These are phyloP conservation scores for Hymenochaete sp. DNA, from an alignment of 1,284 basidiomycete species.

Conservation along the genomic window DNA sequence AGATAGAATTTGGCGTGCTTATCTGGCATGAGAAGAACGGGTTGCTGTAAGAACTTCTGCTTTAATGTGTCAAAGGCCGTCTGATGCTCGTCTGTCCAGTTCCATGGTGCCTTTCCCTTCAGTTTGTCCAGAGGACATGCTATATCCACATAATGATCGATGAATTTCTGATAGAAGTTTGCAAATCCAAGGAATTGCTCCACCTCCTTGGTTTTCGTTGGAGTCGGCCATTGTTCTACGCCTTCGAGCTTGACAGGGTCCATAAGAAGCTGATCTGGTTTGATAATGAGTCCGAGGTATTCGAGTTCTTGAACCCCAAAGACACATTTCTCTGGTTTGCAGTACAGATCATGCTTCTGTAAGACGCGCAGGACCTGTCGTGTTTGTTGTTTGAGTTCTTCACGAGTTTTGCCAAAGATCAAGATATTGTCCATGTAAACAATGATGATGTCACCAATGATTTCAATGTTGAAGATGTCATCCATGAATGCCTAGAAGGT, in stretches of 20 bases:
- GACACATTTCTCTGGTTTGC: slow-evolving; percentile 26
- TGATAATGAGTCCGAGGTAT: slow-evolving; percentile 15
- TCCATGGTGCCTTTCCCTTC: background rate
- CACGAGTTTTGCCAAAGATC: slow-evolving; percentile 3
- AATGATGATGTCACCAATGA: slow-evolving; percentile 2
- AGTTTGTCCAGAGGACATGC: background rate
- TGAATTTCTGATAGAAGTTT: slow-evolving; percentile 22
- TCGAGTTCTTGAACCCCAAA: slow-evolving; percentile 21
- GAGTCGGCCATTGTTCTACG: slow-evolving; percentile 21
- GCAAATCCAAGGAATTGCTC: slow-evolving; percentile 21
- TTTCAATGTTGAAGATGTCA: slow-evolving; percentile 14
- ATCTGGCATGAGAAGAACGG: no score
- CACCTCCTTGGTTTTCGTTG: slow-evolving; percentile 17
- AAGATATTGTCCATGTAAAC: slow-evolving; percentile 20
- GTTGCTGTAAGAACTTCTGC: no score
- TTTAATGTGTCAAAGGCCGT: no score
- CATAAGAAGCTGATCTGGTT: slow-evolving; percentile 17
- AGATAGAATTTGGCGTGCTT: background rate
- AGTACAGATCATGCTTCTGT: slow-evolving; percentile 17
- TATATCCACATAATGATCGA: slow-evolving; percentile 13
- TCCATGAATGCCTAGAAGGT: slow-evolving; percentile 25
- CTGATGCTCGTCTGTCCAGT: background rate
- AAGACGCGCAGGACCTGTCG: slow-evolving; percentile 24
- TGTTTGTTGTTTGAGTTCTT: slow-evolving; percentile 20
- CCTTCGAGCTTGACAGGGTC: slow-evolving; percentile 20